Evolutionary conservation across 257 asterid genomes (phyloP), one percentile per base, ranked within the genome.

Genomic region (Ehretia macrophylla): DNA sequence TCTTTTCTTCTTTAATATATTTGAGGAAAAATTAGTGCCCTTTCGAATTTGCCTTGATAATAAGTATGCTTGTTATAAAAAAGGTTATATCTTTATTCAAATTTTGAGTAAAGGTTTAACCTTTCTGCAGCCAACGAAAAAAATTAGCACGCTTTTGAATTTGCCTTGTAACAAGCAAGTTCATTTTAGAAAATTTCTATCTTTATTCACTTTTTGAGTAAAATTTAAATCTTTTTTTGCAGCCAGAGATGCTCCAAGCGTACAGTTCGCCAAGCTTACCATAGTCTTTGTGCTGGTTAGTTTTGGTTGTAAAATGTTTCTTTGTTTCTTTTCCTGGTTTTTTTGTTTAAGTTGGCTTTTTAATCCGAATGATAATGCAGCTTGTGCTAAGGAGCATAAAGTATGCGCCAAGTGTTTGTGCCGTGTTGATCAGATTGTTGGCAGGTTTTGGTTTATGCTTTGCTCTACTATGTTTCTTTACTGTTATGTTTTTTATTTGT

Each of bases 181-280:
- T n/a, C n/a, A n/a, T n/a, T n/a, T n/a, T n/a, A n/a, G n/a, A n/a
- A n/a, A n/a, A n/a, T n/a, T n/a, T n/a, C n/a, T 48, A 11, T 17
- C 51, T 60, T 48, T 63, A 10, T 47, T 11, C 11, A 11, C 59
- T 23, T 60, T 56, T 17, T 22, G 21, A 23, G 14, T 47, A n/a
- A n/a, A n/a, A n/a, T n/a, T 19, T n/a, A 5, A 8, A 9, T 4
- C 3, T 35, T 6, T 49, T 38, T 14, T 5, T 47, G 38, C 66
- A 92, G 99, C 68, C 99, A 92, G 75, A 70, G 70, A 75, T 92
- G 99, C 80, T 82, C 95, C 12, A 92, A 88, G 87, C 78, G 99
- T 74, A 82, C 85, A 61, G 99, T 92, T 79, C 80, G 96, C 51
- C 99, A 92, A 75, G 99, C 99, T 49, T 83, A 92, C 69, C 99